Base-by-base conservation (phyloP, 805 yeast species). In the Metschnikowia dekortorum region DNA sequence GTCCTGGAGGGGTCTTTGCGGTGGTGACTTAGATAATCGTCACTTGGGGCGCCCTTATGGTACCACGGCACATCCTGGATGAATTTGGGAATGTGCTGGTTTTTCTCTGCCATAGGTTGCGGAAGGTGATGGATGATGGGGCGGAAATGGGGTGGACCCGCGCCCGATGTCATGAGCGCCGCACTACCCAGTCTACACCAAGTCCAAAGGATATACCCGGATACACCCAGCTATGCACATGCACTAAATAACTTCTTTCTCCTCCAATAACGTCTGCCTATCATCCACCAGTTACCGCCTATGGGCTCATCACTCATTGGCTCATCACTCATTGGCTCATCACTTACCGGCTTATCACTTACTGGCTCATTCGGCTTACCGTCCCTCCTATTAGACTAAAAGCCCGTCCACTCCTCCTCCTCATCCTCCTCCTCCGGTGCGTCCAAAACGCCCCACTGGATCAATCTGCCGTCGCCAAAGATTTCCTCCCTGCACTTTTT, bases 401-500 rank as follows among this genome's bases (percentile, higher is more conserved):
- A 58, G 3, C 61, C 61, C 9, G 58, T 58, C 61, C 61, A 58
- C 37, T 59, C 66, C n/a, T 58, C 60, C 7, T 56, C 66, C 9
- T 58, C 60, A 10, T 59, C 65, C 13, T 58, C 61, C 18, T 16
- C 18, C 26, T 37, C n/a, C 5, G 57, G 62, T n/a, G 50, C 56
- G 39, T 67, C 69, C 6, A 67, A 64, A 6, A 81, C 68, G 8
- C 84, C 86, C 94, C 96, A 88, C 33, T 73, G 73, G 26, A 64
- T 63, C 43, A 89, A 71, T 61, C 94, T 77, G 30, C 70, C 65
- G 61, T 91, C 96, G 1, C 71, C 69, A 37, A 87, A 69, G 0
- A 92, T 75, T 34, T 88, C 94, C 35, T 80, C 83, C 56, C 72
- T 74, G 51, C 85, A 83, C 59, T 82, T 84, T 44, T 74, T 70